Conservation (phyloP, 2,329 filamentous ascomycete species). For the Aspergillus candidus region DNA sequence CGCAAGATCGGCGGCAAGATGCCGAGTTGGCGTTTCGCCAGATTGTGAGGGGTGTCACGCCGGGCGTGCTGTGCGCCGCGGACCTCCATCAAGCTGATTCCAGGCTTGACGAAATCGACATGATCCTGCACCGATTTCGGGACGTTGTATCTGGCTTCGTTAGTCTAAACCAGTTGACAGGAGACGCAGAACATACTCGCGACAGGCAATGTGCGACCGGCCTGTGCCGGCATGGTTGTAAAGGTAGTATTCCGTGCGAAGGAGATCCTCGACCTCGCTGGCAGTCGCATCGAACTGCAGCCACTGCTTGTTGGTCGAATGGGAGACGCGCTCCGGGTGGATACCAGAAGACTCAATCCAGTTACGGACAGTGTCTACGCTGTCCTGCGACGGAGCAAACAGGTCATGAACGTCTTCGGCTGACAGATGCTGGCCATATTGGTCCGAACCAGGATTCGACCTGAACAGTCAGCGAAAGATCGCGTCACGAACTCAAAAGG, state of each 20-base stretch:
- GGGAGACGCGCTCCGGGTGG: constrained; percentile 41
- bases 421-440: constrained; percentile 40
- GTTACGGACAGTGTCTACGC: constrained; percentile 46
- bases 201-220: constrained; percentile 28
- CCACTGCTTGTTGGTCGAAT: constrained; percentile 50
- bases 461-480: constrained; percentile 11
- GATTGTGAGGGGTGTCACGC: not conserved
- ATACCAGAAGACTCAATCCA: constrained; percentile 54
- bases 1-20: constrained; percentile 20
- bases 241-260: constrained; percentile 49
- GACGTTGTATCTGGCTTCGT: constrained; percentile 40
- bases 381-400: constrained; percentile 40
- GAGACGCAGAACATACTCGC: constrained; percentile 28
- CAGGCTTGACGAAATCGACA: constrained; percentile 53
- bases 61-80: constrained; percentile 11
- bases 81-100: constrained; percentile 29
- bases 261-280: constrained; percentile 48
- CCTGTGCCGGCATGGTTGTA: constrained; percentile 40
- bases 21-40: constrained; percentile 20
- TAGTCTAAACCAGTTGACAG: not conserved
- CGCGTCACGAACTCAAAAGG: constrained; percentile 1
- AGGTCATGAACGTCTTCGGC: constrained; percentile 39
- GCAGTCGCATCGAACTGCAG: constrained; percentile 50
- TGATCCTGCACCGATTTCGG: constrained; percentile 44
- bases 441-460: constrained; percentile 37